Base-by-base conservation (phyloP, 192 early-diverging fungal genomes). In the Backusella circina region DNA sequence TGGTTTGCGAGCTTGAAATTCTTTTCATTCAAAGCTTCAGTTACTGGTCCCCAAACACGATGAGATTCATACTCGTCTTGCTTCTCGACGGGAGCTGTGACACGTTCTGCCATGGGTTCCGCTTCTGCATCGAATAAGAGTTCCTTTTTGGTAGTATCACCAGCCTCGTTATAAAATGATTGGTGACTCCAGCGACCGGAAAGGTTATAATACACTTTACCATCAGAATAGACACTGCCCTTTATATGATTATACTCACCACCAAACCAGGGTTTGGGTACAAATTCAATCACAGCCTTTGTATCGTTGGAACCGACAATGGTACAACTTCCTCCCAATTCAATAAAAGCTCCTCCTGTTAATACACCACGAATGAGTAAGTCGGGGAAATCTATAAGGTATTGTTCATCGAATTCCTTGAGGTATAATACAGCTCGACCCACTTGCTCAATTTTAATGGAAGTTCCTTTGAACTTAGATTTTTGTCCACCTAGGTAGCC, bases 51-150 rank as follows among this genome's bases (percentile, higher is more conserved):
- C 93, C 93, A 94, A 26, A 94, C 84, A 33, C 82, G 83, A 70
- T 90, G 91, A 64, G 90, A 90, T 72, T 94, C 93, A 21, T 91
- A 74, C 33, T 82, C 79, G 23, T 85, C 81, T 84, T 92, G 90
- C 68, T 92, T 82, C 8, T 84, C 80, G 18, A 87, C 31, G 35
- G 92, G 88, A 70, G 80, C 80, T 36, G 91, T 84, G 36, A 91
- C 88, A 39, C 88, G 88, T 28, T 85, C 77, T 0, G 91, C 74
- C 66, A 86, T 89, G 70, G 88, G 84, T 65, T 84, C 79, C 26
- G 88, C 79, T 12, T 84, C 79, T 44, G 91, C 87, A 70, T 94
- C 91, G 80, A 94, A 91, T 72, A 94, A 83, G 4, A 84, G 79
- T 3, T 75, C 76, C 9, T 90, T 88, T 67, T 86, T 76, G 23